phyloP scores from a whole-genome alignment of 495 filamentous ascomycete species.

The Gamarada debralockiae region DNA sequence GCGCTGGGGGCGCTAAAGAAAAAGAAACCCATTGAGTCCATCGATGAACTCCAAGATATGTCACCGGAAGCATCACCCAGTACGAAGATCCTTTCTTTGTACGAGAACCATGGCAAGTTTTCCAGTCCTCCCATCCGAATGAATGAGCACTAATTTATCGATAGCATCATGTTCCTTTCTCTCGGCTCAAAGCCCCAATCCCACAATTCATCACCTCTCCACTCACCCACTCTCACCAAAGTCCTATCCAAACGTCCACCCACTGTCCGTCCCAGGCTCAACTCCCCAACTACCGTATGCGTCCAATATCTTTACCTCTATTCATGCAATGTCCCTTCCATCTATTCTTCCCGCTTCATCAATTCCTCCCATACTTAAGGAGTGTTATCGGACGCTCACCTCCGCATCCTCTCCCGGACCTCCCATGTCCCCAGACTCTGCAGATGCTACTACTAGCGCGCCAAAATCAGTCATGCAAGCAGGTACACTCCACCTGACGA shows the following conservation, averaged over 20 bases:
- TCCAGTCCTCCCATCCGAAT: neutral
- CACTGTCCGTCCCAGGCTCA: slow-evolving; percentile 12
- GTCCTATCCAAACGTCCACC: slow-evolving; percentile 18
- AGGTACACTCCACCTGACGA: slow-evolving; percentile 24
- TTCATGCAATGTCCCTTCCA: slow-evolving; percentile 19
- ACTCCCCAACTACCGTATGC: slow-evolving; percentile 22
- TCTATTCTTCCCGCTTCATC: slow-evolving; percentile 19
- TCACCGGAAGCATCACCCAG: neutral
- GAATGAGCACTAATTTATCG: too few relatives aligned
- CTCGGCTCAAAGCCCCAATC: slow-evolving; percentile 3
- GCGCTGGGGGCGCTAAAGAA: slow-evolving; percentile 4
- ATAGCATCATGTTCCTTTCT: slow-evolving; percentile 21
- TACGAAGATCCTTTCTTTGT: slow-evolving; percentile 18
- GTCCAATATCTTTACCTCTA: slow-evolving; percentile 16
- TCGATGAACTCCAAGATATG: too few relatives aligned
- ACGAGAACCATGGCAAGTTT: slow-evolving; percentile 24
- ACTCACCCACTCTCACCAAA: slow-evolving; percentile 18
- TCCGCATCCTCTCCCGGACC: neutral
- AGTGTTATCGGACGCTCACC: slow-evolving; percentile 21
- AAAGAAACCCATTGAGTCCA: too few relatives aligned
- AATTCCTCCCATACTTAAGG: slow-evolving; percentile 20
- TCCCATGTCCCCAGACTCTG: too few relatives aligned
- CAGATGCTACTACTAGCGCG: too few relatives aligned
- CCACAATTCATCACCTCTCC: slow-evolving; percentile 21
- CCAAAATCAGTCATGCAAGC: too few relatives aligned